Base-by-base conservation (phyloP, 2,329 filamentous ascomycete genomes). In the Elsinoe necatrix region DNA sequence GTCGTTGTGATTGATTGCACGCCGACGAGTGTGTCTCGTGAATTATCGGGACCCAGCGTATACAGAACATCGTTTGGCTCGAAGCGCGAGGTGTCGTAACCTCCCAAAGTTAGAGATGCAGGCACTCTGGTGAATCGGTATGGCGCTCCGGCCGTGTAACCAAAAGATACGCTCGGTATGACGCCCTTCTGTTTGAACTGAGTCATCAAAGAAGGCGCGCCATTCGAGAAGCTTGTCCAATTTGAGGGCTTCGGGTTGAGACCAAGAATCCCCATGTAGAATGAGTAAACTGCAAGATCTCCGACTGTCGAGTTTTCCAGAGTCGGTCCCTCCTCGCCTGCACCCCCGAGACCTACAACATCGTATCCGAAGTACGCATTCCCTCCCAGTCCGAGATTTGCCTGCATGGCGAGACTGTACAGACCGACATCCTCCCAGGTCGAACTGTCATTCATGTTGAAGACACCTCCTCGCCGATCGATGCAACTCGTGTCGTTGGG, bases 91-190 rank as follows among this genome's bases (percentile, higher is more conserved):
- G 59, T 63, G 51, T 74, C 72, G 51, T 70, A 72, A 1, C 72
- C 72, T 50, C 71, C 72, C 2, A 75, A 52, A 0, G 69, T 69
- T 6, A 74, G 61, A 55, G 54, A 56, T 14, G 54, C 41, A 12
- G 29, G 39, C 14, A 47, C 41, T 45, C 29, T 23, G 27, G 57
- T 59, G 41, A 43, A 62, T 2, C 83, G 77, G 65, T 89, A 89
- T 60, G 79, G 78, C n/a, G 85, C 85, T 14, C 87, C 87, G 39
- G 86, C 86, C 2, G 86, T 89, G 67, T 84, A 90, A 54, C 84
- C 85, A 66, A 86, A 89, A 41, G 84, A 87, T 60, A 87, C 76
- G 66, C 86, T 89, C 1, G 85, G 83, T 48, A 89, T 86, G 57
- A 71, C 73, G 7, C 79, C 79, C 57, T 78, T 75, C 9, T 76